Base-by-base conservation (phyloP, 805 yeast species). In the Kazachstania psychrophila region DNA sequence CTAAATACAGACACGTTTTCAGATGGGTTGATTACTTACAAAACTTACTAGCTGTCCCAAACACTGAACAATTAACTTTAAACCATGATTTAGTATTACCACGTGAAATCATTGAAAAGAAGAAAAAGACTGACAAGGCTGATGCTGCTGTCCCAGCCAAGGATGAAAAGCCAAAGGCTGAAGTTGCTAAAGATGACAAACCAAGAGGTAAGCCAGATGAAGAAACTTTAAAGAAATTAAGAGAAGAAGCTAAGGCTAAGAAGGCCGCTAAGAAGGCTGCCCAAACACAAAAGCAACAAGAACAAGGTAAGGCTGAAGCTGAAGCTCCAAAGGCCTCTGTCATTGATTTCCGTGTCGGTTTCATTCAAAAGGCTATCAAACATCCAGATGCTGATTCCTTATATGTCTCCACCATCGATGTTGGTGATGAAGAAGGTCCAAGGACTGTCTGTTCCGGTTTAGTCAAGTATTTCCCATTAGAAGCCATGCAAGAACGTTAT, bases 371-470 rank as follows among this genome's bases (percentile, higher is more conserved):
- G 69, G 96, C 96, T 37, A 71, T 84, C 56, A 85, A 84, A 62
- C 99, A 92, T 67, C 98, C 98, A 45, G 89, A 92, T 61, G 99
- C 99, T 24, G 99, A 92, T 64, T 73, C 95, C 2, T 70, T 92
- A 52, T 92, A 92, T 61, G 95, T 92, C 39, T 92, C 97, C 20
- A 92, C 98, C 36, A 92, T 92, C 52, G 85, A 94, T 45, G 78
- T 84, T 70, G 99, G 98, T 49, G 99, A 92, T 53, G 88, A 71
- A 44, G 95, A 85, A 60, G 94, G 94, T 42, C 98, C 99, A 56
- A 78, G 99, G 70, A 92, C 97, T 22, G 95, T 92, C 39, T 92
- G 98, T 69, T 85, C 96, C 10, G 99, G 99, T 50, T 72, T 92
- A 54, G 96, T 87, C 45, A 85, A 85, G 50, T 77, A 83, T 65